A percentile compares a stretch with the other conserved stretches of the same genome.
These are phyloP conservation scores for Lodderomyces metapsilosis DNA, from an alignment of 1,139 yeast species.

Conservation along the genomic window DNA sequence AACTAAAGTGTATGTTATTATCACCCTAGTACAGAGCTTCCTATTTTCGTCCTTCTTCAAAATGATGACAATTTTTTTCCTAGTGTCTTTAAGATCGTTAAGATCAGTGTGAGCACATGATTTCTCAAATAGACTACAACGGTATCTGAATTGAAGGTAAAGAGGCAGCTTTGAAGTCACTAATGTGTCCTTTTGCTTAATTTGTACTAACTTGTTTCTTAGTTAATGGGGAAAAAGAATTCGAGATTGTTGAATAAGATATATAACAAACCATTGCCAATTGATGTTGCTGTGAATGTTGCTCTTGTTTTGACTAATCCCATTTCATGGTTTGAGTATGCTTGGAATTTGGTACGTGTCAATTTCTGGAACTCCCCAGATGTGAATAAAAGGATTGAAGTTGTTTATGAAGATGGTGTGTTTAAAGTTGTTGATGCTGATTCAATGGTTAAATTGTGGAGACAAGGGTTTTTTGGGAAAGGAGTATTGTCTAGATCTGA, in stretches of 20 bases:
- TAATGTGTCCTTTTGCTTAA: no score
- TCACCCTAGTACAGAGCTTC: no score
- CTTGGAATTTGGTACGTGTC: constrained; percentile 26
- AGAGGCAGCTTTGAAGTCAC: no score
- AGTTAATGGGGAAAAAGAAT: constrained; percentile 18
- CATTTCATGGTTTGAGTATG: constrained; percentile 48
- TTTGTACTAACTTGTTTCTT: constrained; percentile 15
- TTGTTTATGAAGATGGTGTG: constrained; percentile 28
- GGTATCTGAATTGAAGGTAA: constrained; percentile 75
- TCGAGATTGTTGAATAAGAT: constrained; percentile 30
- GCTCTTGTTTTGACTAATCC: constrained; percentile 1
- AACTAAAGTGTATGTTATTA: constrained; percentile 1
- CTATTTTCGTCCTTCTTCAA: background rate
- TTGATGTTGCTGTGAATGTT: constrained; percentile 4
- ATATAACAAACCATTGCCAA: constrained; percentile 49
- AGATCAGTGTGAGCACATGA: constrained; percentile 66
- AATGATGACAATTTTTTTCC: background rate
- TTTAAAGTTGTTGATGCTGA: constrained; percentile 46
- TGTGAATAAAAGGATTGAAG: constrained; percentile 20
- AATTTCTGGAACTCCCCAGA: constrained; percentile 8
- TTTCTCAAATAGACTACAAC: constrained; percentile 97
- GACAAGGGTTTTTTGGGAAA: constrained; percentile 89
- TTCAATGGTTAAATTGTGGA: constrained; percentile 69
- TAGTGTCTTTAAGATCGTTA: constrained; percentile 47
- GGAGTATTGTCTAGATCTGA: constrained; percentile 88